Evolutionary conservation across 176 grass and related monocot genomes (phyloP).

Genomic region (bread wheat (Triticum aestivum)): DNA sequence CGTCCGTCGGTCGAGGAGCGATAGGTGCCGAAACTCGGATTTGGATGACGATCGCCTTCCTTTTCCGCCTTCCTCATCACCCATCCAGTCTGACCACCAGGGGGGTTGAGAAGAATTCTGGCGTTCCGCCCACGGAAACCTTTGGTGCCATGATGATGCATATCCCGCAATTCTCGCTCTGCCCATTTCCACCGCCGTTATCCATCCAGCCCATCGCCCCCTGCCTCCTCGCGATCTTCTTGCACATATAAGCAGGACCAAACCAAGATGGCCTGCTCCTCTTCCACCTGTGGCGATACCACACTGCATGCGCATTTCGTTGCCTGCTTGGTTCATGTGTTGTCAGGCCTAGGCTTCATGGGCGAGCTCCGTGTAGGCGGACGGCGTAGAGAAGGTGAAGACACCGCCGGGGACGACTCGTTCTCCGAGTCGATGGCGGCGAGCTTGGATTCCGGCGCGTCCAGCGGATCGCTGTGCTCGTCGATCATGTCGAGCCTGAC

Average conservation of each 20-base stretch:
- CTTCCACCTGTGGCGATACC: neutral
- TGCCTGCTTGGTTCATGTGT: neutral
- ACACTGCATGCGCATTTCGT: neutral
- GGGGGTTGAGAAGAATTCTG: neutral
- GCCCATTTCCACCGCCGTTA: neutral
- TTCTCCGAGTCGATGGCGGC: neutral
- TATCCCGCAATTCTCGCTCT: neutral
- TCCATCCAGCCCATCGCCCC: constrained; percentile 6
- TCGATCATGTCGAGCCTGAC: constrained; percentile 36
- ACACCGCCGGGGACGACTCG: neutral
- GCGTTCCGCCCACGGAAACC: constrained; percentile 13
- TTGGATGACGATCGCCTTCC: neutral
- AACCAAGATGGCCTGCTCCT: neutral
- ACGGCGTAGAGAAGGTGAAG: neutral
- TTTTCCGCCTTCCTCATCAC: neutral
- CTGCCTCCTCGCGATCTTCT: neutral
- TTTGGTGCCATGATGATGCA: neutral
- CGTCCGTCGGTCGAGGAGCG: neutral
- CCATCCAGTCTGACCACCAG: neutral
- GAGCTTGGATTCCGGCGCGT: constrained; percentile 11
- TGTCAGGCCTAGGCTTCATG: neutral
- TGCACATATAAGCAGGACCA: neutral
- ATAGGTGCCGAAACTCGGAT: neutral
- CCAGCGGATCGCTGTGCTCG: constrained; percentile 28
- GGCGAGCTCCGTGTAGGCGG: neutral